Evolutionary conservation across 2,329 filamentous ascomycete species (phyloP), one percentile per base, ranked within the genome.

Genomic region (Apiospora phragmitis): DNA sequence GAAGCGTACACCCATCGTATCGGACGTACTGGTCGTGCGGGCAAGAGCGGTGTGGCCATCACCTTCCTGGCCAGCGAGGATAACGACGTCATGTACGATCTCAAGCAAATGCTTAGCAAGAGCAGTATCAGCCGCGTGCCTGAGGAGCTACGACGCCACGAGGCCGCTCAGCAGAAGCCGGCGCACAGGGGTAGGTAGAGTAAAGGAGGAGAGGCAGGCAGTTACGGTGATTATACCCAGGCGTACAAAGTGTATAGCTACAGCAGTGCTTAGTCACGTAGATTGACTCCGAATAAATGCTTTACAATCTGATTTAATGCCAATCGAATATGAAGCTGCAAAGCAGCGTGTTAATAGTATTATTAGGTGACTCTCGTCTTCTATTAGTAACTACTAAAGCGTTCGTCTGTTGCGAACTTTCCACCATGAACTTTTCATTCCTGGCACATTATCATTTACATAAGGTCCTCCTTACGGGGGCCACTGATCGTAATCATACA

Each of bases 1-100:
- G 96, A 99, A 84, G 92, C 90, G 79, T 99, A 99, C 81, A 98
- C 95, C 2, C 96, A 99, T 86, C 92, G 96, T 84, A 93, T 99
- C 78, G 96, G 96, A 81, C 92, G 96, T 84, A 99, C 96, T 1
- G 96, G 96, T 87, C 93, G 96, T 91, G 96, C 96, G 2, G 96
- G 96, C 73, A 98, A 98, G 89, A 95, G 90, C 76, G 96, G 96
- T 91, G 91, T 97, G 68, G 93, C 96, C 2, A 96, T 99, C 73
- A 99, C 96, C 0, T 99, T 99, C 86, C 82, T 98, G 78, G 95
- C 94, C 71, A 92, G 90, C 76, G 96, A 98, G 83, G 96, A 99
- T 83, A 80, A 88, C 0, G 96, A 98, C 80, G 92, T 95, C 32
- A 85, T 98, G 87, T 98, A 97, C 81, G 96, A 99, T 79, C 85